Evolutionary conservation across 305 asterid species (phyloP).

Genomic region (Stenogyne calaminthoides): DNA sequence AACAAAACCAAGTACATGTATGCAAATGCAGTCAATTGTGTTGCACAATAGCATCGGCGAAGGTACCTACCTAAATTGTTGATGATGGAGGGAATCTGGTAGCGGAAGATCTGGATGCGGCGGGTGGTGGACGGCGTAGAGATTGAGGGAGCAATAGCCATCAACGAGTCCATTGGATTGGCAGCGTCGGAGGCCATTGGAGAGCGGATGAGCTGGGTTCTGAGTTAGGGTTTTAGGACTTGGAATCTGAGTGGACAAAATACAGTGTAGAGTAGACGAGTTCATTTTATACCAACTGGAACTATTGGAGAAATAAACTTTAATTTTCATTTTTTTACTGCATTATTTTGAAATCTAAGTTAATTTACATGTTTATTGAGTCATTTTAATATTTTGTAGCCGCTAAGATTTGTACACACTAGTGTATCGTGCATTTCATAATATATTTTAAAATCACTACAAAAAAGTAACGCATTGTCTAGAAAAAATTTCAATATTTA

Average conservation of each 20-base stretch:
- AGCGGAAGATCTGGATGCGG: constrained; percentile 78
- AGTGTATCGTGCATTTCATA: no score
- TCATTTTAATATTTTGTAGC: no score
- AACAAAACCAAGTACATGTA: constrained; percentile 8
- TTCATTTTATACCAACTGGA: constrained; percentile 10
- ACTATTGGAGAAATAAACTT: neutral
- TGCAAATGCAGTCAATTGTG: constrained; percentile 21
- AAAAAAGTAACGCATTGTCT: no score
- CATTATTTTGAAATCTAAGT: neutral
- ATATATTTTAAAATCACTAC: no score
- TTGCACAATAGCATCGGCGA: constrained; percentile 13
- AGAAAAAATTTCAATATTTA: no score
- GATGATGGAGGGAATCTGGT: constrained; percentile 67
- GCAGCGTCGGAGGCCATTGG: constrained; percentile 50
- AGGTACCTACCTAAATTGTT: constrained; percentile 55
- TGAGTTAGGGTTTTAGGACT: constrained; percentile 52
- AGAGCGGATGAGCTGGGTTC: constrained; percentile 36
- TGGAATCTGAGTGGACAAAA: constrained; percentile 33
- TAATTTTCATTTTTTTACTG: neutral
- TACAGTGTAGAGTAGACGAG: constrained; percentile 11
- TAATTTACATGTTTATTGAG: no score
- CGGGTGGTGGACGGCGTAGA: constrained; percentile 69
- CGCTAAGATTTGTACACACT: no score
- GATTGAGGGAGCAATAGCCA: constrained; percentile 52
- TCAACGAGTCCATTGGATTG: constrained; percentile 56